Conservation (phyloP, 1,284 basidiomycete species). For the Jaminaea rosea region DNA sequence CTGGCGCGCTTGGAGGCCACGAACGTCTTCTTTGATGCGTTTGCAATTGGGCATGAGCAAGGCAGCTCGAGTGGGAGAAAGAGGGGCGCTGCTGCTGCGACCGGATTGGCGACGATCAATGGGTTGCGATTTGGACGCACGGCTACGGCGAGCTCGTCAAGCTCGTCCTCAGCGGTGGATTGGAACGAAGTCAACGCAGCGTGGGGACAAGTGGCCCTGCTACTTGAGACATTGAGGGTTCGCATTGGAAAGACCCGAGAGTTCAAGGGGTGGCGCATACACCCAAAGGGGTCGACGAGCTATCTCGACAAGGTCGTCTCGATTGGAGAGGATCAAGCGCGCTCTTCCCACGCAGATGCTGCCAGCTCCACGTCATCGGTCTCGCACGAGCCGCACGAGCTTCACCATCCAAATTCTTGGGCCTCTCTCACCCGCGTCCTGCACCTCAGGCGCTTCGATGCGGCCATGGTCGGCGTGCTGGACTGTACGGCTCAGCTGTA, state of each 20-base stretch:
- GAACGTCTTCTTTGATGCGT: constrained; percentile 97
- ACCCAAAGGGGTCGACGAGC: background rate
- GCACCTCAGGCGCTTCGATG: constrained; percentile 89
- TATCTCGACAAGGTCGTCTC: background rate
- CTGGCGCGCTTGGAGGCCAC: constrained; percentile 79
- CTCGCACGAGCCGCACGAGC: too few relatives aligned
- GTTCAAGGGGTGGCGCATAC: background rate
- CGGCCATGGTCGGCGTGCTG: constrained; percentile 88
- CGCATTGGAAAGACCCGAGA: background rate
- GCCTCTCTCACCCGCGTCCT: constrained; percentile 51
- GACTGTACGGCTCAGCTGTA: constrained; percentile 85
- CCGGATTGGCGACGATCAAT: constrained; percentile 85
- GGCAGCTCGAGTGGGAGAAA: constrained; percentile 1
- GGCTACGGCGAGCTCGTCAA: too few relatives aligned
- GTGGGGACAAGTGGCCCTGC: constrained; percentile 88
- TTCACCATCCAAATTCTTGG: background rate
- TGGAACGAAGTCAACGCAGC: constrained; percentile 99
- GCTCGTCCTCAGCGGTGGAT: too few relatives aligned
- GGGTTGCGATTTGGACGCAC: constrained; percentile 75
- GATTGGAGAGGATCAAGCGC: too few relatives aligned
- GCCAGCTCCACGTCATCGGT: too few relatives aligned
- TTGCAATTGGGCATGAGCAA: constrained; percentile 91
- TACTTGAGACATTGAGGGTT: constrained; percentile 66
- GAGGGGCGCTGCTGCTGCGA: background rate
- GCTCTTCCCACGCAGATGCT: too few relatives aligned